Evolutionary conservation across 306 rosid species (phyloP).

Genomic region (Casuarina cunninghamiana): DNA sequence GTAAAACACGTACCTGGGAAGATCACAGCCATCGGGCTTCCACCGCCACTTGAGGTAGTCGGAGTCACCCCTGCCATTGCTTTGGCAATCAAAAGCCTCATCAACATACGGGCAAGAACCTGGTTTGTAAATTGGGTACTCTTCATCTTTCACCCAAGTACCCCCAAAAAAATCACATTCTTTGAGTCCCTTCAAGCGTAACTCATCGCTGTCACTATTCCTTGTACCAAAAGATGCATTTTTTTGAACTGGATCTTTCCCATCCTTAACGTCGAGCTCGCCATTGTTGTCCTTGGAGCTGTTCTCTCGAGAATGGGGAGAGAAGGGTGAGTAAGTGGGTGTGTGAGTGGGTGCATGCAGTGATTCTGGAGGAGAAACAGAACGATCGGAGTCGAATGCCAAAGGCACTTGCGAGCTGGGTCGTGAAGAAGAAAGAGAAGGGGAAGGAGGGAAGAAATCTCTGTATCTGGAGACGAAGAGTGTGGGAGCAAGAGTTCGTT

Average conservation of each 20-base stretch:
- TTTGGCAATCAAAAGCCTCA: conserved; percentile 81
- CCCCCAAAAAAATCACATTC: conserved; percentile 75
- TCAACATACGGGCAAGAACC: conserved; percentile 94
- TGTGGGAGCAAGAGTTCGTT: conserved; percentile 45
- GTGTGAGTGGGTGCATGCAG: conserved; percentile 17
- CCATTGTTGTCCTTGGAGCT: neutral
- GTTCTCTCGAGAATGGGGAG: conserved; percentile 3
- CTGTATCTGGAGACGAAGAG: conserved; percentile 41
- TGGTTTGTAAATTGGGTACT: conserved; percentile 63
- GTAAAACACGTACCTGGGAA: conserved; percentile 58
- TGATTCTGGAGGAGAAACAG: conserved; percentile 12
- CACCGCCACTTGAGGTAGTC: conserved; percentile 85
- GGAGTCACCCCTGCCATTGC: conserved; percentile 68
- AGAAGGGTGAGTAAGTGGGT: conserved; percentile 23
- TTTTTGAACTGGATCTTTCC: neutral
- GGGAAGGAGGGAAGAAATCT: conserved; percentile 48
- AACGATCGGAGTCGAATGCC: neutral
- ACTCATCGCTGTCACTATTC: conserved; percentile 27
- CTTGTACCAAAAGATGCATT: conserved; percentile 15
- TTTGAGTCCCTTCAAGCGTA: conserved; percentile 8
- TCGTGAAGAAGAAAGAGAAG: conserved; percentile 22
- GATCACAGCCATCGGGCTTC: conserved; percentile 85
- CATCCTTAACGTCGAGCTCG: conserved; percentile 14
- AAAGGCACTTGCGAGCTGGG: conserved; percentile 15
- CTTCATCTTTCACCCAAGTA: conserved; percentile 75